These are phyloP conservation scores for Thermothielavioides terrestris DNA, from an alignment of 495 filamentous ascomycete species.

Conservation along the genomic window DNA sequence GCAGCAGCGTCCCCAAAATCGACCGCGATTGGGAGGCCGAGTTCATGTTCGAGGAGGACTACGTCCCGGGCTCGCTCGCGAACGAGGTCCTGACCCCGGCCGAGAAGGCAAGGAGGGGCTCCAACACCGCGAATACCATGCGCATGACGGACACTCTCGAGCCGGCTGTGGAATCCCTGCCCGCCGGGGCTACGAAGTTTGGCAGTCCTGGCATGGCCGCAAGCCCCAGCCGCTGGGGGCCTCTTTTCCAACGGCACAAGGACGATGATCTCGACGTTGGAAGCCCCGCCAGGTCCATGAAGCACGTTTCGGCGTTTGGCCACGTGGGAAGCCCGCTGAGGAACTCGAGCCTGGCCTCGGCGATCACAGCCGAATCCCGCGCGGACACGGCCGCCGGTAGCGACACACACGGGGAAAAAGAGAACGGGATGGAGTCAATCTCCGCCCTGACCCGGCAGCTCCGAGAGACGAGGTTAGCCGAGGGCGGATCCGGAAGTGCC, in stretches of 20 bases:
- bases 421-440: slow-evolving; percentile 43
- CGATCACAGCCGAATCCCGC: slow-evolving; percentile 53
- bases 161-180: slow-evolving; percentile 24
- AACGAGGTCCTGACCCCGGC: slow-evolving; percentile 88
- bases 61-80: slow-evolving; percentile 67
- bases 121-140: slow-evolving; percentile 32
- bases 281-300: slow-evolving; percentile 24
- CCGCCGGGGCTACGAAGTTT: slow-evolving; percentile 52
- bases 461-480: slow-evolving; percentile 43
- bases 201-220: slow-evolving; percentile 66
- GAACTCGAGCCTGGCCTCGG: slow-evolving; percentile 65
- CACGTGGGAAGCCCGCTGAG: slow-evolving; percentile 92
- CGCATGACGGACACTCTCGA: slow-evolving; percentile 48
- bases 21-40: slow-evolving; percentile 73
- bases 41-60: slow-evolving; percentile 90
- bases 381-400: slow-evolving; percentile 14
- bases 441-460: slow-evolving; percentile 67
- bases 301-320: slow-evolving; percentile 53
- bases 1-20: slow-evolving; percentile 65
- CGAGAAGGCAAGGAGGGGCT: slow-evolving; percentile 76
- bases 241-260: slow-evolving; percentile 67
- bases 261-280: slow-evolving; percentile 52
- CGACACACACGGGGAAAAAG: slow-evolving; percentile 39
- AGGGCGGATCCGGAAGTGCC: slow-evolving; percentile 30
- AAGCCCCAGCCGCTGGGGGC: slow-evolving; percentile 80